Percentiles rank a stretch among this genome's conserved stretches.
Evolutionary conservation across 345 rosid species (phyloP).

Genomic region (Cardamine occulta): DNA sequence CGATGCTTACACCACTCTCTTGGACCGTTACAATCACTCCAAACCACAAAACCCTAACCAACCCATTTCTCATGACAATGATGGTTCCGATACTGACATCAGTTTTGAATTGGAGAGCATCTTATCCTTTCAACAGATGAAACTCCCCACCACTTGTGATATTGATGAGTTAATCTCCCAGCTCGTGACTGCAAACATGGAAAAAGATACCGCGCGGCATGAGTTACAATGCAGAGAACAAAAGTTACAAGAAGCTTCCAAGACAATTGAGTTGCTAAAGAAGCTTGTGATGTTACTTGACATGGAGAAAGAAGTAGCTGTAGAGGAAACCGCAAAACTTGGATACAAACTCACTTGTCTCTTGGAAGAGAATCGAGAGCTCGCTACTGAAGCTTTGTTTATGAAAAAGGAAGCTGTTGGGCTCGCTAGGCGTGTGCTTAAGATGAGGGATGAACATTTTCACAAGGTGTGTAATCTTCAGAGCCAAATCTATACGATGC

Average conservation of each 20-base stretch:
- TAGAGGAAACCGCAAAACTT: conserved; percentile 57
- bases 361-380: conserved; percentile 56
- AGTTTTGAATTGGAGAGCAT: conserved; percentile 21
- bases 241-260: conserved; percentile 43
- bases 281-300: conserved; percentile 66
- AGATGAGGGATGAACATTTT: conserved; percentile 63
- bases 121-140: conserved; percentile 30
- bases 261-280: conserved; percentile 61
- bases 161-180: conserved; percentile 44
- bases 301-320: conserved; percentile 61
- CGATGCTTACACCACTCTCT: conserved; percentile 51
- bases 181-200: conserved; percentile 54
- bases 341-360: conserved; percentile 50
- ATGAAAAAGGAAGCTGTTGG: conserved; percentile 60
- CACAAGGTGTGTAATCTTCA: conserved; percentile 49
- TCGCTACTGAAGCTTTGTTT: conserved; percentile 52
- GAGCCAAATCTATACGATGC: conserved; percentile 49
- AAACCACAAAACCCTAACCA: conserved; percentile 34
- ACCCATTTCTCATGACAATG: conserved; percentile 1
- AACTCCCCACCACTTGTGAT: conserved; percentile 7
- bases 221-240: conserved; percentile 45
- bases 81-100: conserved; percentile 11
- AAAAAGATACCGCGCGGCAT: conserved; percentile 44
- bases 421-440: conserved; percentile 56
- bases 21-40: conserved; percentile 37